Base-by-base conservation (phyloP, 2,329 filamentous ascomycete genomes). In the Trichoderma harzianum region DNA sequence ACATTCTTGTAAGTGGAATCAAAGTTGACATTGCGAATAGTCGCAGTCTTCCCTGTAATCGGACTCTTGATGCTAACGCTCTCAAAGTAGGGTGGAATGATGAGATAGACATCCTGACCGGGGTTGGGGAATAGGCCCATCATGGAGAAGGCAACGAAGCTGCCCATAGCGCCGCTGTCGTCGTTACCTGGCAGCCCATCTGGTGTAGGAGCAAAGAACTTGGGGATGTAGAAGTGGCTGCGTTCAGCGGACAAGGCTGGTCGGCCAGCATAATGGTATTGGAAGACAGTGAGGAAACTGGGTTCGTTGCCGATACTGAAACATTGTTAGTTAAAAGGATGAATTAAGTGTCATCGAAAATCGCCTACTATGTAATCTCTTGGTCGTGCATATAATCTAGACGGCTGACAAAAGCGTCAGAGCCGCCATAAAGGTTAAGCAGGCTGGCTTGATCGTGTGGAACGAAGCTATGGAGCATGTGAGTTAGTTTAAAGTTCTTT, bases 21-120 rank as follows among this genome's bases (percentile, higher is more conserved):
- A 73, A 92, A 92, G 74, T 90, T 89, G 55, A 88, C 74, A 72
- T 87, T 90, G 14, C 85, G 82, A 8, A 93, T 83, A 1, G 83
- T 88, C 0, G 90, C 89, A 4, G 85, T 87, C 69, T 88, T 89
- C 3, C 88, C 87, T 0, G 89, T 92, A 16, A 87, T 77, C 0
- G 84, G 84, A 71, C 88, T 88, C 12, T 81, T 88, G 62, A 92
- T 83, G 62, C 85, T 87, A 1, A 92, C 84, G 62, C 85, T 83
- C 73, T 86, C 83, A 75, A 93, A 93, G 76, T 88, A 93, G 0
- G 91, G 91, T 0, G 91, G 88, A 0, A 83, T 91, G 74, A 93
- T 91, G n/a, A 93, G 85, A 74, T 93, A 93, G 0, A 92, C 89
- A 73, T 92, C 83, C 76, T 93, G 91, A 0, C 90, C 91, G 0